Evolutionary conservation across 2,329 filamentous ascomycete genomes (phyloP).

Genomic region (Cryphonectria japonica): DNA sequence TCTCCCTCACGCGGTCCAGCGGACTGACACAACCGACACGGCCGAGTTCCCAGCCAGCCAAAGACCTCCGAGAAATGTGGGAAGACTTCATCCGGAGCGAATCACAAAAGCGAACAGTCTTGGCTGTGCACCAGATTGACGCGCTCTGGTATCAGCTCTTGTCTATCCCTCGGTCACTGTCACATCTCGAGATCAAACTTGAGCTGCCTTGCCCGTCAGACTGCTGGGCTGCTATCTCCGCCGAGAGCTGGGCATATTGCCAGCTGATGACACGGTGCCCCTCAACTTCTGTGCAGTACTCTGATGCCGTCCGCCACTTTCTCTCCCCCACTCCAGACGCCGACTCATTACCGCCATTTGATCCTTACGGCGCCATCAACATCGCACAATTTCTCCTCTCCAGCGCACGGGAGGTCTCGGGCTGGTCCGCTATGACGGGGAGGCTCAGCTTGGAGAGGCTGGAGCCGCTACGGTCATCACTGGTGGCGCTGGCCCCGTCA

Average conservation of each 20-base stretch:
- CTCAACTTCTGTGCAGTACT: slow-evolving; percentile 36
- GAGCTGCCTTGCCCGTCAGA: slow-evolving; percentile 45
- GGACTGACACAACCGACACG: slow-evolving; percentile 41
- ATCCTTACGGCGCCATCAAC: slow-evolving; percentile 47
- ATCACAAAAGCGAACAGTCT: slow-evolving; percentile 46
- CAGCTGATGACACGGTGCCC: slow-evolving; percentile 33
- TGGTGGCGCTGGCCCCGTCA: slow-evolving; percentile 39
- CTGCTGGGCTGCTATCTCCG: slow-evolving; percentile 43
- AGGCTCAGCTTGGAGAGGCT: slow-evolving; percentile 45
- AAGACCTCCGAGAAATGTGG: slow-evolving; percentile 45
- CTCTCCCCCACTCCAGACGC: slow-evolving; percentile 39
- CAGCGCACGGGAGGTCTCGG: slow-evolving; percentile 46
- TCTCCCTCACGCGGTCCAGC: slow-evolving; percentile 41
- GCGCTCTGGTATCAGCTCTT: slow-evolving; percentile 49
- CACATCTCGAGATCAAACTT: slow-evolving; percentile 49
- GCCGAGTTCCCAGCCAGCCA: slow-evolving; percentile 29
- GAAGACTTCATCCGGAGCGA: slow-evolving; percentile 42
- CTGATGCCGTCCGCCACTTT: slow-evolving; percentile 43
- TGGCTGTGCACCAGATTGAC: slow-evolving; percentile 48
- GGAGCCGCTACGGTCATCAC: slow-evolving; percentile 41
- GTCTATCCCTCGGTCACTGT: slow-evolving; percentile 41
- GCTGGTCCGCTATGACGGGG: slow-evolving; percentile 48
- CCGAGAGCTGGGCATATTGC: slow-evolving; percentile 42
- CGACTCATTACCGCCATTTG: slow-evolving; percentile 39
- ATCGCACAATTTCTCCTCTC: slow-evolving; percentile 47